Evolutionary conservation across 495 filamentous ascomycete genomes (phyloP).

Genomic region (Annulohypoxylon bovei): DNA sequence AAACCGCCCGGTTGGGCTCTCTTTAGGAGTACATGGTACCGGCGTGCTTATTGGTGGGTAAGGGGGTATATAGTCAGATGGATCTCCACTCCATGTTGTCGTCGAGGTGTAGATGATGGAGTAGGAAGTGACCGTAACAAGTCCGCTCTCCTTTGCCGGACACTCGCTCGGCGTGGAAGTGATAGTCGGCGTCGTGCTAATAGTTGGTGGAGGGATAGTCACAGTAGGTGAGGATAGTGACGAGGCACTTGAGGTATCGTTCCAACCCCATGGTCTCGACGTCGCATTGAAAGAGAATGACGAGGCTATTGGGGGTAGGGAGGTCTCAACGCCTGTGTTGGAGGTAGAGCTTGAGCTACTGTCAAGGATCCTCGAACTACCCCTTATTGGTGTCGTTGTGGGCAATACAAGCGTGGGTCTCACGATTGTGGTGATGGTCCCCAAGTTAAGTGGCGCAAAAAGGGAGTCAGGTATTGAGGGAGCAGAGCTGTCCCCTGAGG

Average conservation of each 20-base stretch:
- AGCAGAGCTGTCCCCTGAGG: conserved; percentile 13
- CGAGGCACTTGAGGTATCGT: conserved; percentile 20
- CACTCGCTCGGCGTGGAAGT: conserved; percentile 38
- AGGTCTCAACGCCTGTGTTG: background rate
- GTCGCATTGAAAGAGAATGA: conserved; percentile 27
- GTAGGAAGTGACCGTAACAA: conserved; percentile 44
- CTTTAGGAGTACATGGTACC: conserved; percentile 44
- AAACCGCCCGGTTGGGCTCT: conserved; percentile 42
- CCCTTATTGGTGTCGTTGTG: conserved; percentile 21
- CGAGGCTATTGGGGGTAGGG: conserved; percentile 4
- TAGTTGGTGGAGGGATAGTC: conserved; percentile 13
- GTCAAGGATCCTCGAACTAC: background rate
- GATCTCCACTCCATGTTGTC: conserved; percentile 55
- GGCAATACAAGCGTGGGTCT: conserved; percentile 38
- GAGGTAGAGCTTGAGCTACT: conserved; percentile 10
- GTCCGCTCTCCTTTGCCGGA: conserved; percentile 27
- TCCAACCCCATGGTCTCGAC: conserved; percentile 36
- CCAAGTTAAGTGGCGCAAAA: conserved; percentile 26
- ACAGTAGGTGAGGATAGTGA: conserved; percentile 7
- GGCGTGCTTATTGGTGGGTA: conserved; percentile 53
- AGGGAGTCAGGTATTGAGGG: conserved; percentile 7
- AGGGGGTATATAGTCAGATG: conserved; percentile 54
- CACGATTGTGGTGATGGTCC: conserved; percentile 35
- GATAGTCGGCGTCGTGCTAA: conserved; percentile 10
- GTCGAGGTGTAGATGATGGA: conserved; percentile 57